Percentiles rank a stretch among this genome's conserved stretches.
Evolutionary conservation across 345 rosid genomes (phyloP).

Genomic region (Gossypium australe): DNA sequence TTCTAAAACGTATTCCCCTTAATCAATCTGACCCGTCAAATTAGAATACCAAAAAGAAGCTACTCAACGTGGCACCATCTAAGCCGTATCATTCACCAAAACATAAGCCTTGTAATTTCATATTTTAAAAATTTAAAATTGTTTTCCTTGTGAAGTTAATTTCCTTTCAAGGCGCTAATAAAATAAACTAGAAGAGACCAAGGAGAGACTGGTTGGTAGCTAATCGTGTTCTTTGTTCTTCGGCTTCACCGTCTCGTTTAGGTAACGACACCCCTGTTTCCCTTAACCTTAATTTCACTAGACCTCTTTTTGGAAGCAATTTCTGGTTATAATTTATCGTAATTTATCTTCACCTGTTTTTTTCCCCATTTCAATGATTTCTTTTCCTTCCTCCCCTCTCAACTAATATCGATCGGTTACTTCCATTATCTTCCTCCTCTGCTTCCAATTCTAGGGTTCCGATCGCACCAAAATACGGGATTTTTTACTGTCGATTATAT

Average conservation of each 20-base stretch:
- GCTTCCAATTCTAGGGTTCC: constrained; percentile 5
- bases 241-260: background rate
- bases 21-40: background rate
- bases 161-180: background rate
- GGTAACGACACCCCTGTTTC: background rate
- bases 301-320: background rate
- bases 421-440: background rate
- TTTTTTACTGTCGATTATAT: background rate
- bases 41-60: no score
- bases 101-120: no score
- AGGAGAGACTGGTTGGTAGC: constrained; percentile 11
- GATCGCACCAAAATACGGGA: background rate
- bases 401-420: background rate
- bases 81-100: no score
- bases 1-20: background rate
- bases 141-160: background rate
- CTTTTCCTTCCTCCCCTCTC: background rate
- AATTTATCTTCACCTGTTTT: background rate
- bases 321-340: background rate
- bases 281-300: background rate
- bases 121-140: background rate
- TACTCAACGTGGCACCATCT: background rate
- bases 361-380: background rate
- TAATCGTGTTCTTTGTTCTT: background rate
- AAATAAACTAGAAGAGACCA: background rate